These are phyloP conservation scores for Leccinum subspadiceum DNA, from an alignment of 1,284 basidiomycete genomes.

Conservation along the genomic window DNA sequence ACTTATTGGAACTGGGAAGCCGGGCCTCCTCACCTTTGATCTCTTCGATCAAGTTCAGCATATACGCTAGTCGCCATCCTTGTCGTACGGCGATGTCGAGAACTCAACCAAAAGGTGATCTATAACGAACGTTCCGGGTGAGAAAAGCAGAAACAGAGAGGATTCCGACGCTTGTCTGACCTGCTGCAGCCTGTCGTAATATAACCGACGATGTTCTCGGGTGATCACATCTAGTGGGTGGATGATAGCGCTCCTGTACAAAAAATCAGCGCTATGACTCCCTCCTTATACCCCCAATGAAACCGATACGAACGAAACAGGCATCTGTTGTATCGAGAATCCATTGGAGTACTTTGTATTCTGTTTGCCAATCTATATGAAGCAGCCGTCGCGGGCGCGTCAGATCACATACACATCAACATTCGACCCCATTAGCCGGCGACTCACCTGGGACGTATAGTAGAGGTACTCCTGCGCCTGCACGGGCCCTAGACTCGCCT, in stretches of 20 bases:
- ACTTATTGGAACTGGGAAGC: too few species aligned
- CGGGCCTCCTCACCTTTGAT: too few species aligned
- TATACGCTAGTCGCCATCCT: too few species aligned
- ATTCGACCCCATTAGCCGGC: background rate
- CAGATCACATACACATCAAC: background rate
- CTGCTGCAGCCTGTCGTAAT: too few species aligned
- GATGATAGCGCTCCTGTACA: slow-evolving; percentile 18
- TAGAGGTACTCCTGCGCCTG: slow-evolving; percentile 56
- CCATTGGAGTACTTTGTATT: slow-evolving; percentile 18
- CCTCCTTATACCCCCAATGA: too few species aligned
- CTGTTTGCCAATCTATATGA: slow-evolving; percentile 15
- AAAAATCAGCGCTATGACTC: background rate
- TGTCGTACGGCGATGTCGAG: too few species aligned
- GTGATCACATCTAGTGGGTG: slow-evolving; percentile 44
- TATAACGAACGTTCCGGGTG: too few species aligned
- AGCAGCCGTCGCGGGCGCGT: background rate
- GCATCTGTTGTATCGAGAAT: slow-evolving; percentile 23
- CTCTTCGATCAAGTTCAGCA: too few species aligned
- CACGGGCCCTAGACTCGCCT: slow-evolving; percentile 51
- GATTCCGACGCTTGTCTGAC: too few species aligned
- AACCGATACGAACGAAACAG: slow-evolving; percentile 15
- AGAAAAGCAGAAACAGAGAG: too few species aligned
- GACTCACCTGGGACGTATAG: slow-evolving; percentile 30
- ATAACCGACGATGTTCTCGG: slow-evolving; percentile 15
- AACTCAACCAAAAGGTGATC: too few species aligned